A percentile compares a stretch with the other conserved stretches of the same genome.
These are phyloP conservation scores for Agaricales sp. DNA, from an alignment of 1,284 basidiomycete species.

Conservation along the genomic window DNA sequence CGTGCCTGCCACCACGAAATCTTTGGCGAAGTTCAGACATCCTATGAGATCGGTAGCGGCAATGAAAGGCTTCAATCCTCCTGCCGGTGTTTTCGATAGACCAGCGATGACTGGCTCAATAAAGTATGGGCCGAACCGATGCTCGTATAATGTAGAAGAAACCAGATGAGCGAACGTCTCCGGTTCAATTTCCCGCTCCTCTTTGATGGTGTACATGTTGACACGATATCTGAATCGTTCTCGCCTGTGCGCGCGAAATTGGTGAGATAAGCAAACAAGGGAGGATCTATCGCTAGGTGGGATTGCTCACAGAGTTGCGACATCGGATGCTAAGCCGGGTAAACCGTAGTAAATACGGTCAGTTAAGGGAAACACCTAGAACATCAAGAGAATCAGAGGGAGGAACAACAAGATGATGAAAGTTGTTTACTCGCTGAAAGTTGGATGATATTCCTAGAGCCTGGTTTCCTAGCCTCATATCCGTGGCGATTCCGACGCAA, in stretches of 20 bases:
- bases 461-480: constrained; percentile 88
- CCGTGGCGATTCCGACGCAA: constrained; percentile 97
- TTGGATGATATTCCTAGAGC: constrained; percentile 84
- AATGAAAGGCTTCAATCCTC: constrained; percentile 85
- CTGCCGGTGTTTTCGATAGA: constrained; percentile 64
- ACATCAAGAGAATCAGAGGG: constrained; percentile 5
- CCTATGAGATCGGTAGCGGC: constrained; percentile 95
- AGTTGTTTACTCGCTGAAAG: constrained; percentile 76
- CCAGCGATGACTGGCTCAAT: constrained; percentile 97
- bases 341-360: constrained; percentile 91
- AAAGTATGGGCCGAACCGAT: constrained; percentile 95
- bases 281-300: constrained; percentile 2
- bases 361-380: constrained; percentile 87
- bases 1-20: constrained; percentile 95
- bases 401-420: neutral
- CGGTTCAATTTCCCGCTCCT: constrained; percentile 94
- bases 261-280: constrained; percentile 9
- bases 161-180: constrained; percentile 95
- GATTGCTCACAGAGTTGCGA: constrained; percentile 72
- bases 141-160: constrained; percentile 95
- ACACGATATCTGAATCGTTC: constrained; percentile 89
- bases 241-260: constrained; percentile 37
- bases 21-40: constrained; percentile 90
- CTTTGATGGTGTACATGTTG: constrained; percentile 99
- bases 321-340: constrained; percentile 90